These are phyloP conservation scores for Lineolata rhizophorae DNA, from an alignment of 495 filamentous ascomycete species.

Conservation along the genomic window DNA sequence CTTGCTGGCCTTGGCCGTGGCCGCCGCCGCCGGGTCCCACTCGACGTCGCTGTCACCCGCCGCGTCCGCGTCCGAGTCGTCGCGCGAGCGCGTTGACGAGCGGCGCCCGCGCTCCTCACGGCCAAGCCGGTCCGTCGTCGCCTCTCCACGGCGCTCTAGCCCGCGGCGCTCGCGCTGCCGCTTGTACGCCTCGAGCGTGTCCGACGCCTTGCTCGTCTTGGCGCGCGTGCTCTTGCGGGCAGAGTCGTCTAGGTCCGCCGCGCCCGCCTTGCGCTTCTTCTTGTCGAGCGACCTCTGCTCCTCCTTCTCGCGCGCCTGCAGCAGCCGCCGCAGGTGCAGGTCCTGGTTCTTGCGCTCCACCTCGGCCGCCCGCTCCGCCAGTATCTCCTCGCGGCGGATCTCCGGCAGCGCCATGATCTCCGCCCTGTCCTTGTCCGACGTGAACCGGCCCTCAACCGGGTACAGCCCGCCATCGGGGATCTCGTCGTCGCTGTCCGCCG, in stretches of 20 bases:
- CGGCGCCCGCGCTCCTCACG: no score
- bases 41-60: conserved; percentile 67
- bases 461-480: conserved; percentile 40
- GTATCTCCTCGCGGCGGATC: conserved; percentile 68
- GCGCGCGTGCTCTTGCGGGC: conserved; percentile 63
- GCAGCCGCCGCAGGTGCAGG: conserved; percentile 56
- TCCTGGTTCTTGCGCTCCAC: conserved; percentile 64
- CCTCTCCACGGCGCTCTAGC: no score
- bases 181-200: conserved; percentile 54
- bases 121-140: no score
- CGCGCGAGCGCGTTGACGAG: conserved; percentile 32
- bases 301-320: conserved; percentile 44
- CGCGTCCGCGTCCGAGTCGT: no score
- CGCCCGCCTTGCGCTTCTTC: conserved; percentile 63
- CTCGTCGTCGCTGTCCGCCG: conserved; percentile 25
- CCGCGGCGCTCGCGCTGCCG: conserved; percentile 59
- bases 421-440: conserved; percentile 53
- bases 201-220: conserved; percentile 32
- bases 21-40: conserved; percentile 29
- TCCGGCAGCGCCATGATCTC: conserved; percentile 75
- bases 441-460: conserved; percentile 75
- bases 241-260: conserved; percentile 48
- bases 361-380: conserved; percentile 71
- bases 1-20: conserved; percentile 18
- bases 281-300: conserved; percentile 30